phyloP scores from a whole-genome alignment of 768 basidiomycete species.

The Clathrus columnatus region DNA sequence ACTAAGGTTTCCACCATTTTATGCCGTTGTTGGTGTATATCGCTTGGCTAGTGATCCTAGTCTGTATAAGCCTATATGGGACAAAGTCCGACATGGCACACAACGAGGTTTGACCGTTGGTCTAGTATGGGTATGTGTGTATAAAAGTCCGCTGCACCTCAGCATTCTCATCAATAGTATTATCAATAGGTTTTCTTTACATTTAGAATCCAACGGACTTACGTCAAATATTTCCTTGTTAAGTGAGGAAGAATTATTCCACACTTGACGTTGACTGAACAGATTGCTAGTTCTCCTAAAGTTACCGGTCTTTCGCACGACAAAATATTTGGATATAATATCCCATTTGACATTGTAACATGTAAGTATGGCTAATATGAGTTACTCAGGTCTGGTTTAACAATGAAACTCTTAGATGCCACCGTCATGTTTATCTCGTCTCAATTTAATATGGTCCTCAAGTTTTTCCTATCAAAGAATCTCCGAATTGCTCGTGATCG shows the following conservation, averaged over 20 bases:
- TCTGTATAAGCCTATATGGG: constrained; percentile 69
- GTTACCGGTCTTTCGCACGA: constrained; percentile 55
- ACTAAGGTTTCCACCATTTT: constrained; percentile 72
- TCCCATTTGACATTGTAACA: constrained; percentile 63
- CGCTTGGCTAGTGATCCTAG: constrained; percentile 65
- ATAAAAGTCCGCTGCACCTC: neutral
- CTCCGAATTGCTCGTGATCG: constrained; percentile 70
- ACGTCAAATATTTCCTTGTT: constrained; percentile 54
- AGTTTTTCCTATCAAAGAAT: constrained; percentile 78
- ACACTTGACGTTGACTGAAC: neutral
- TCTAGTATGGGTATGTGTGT: constrained; percentile 49
- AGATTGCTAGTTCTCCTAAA: constrained; percentile 42
- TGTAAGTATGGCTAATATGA: constrained; percentile 35
- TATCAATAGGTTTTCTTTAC: constrained; percentile 48
- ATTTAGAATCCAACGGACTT: constrained; percentile 60
- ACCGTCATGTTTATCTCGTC: constrained; percentile 62
- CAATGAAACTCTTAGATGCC: constrained; percentile 44
- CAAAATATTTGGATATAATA: constrained; percentile 51
- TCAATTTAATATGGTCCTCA: constrained; percentile 67
- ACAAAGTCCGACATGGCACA: constrained; percentile 75
- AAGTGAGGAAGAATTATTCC: constrained; percentile 35
- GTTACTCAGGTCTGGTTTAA: constrained; percentile 10
- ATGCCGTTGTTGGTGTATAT: constrained; percentile 79
- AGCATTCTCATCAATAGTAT: neutral
- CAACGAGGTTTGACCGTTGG: constrained; percentile 63